Conservation (phyloP, 2,329 filamentous ascomycete genomes). For the Lecanicillium sp. region DNA sequence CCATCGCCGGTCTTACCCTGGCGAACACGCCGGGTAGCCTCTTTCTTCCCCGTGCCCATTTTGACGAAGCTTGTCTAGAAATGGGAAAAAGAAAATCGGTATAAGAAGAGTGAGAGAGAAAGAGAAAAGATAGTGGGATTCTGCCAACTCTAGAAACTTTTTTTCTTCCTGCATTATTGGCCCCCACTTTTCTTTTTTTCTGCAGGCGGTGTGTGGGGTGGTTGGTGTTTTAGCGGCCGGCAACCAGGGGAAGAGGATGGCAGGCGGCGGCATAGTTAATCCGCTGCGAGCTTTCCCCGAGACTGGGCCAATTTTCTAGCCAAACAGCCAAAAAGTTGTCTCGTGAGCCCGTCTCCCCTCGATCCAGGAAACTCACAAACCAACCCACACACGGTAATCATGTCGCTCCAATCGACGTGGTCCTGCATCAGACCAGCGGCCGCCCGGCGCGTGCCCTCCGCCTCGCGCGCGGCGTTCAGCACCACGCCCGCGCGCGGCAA, state of each 20-base stretch:
- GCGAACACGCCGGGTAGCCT: conserved; percentile 72
- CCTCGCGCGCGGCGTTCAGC: conserved; percentile 28
- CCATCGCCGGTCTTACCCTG: conserved; percentile 82
- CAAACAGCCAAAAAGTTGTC: background rate
- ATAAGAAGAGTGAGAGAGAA: conserved; percentile 5
- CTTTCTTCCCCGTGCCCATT: conserved; percentile 93
- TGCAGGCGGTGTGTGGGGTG: conserved; percentile 12
- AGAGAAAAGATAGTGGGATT: background rate
- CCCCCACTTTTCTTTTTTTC: conserved; percentile 11
- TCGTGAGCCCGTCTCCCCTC: background rate
- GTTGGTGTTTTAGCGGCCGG: background rate
- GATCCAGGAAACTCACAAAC: background rate
- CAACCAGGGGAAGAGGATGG: background rate
- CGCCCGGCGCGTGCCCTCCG: conserved; percentile 21
- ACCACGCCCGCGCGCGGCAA: conserved; percentile 36
- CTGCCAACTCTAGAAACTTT: conserved; percentile 7
- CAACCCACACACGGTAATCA: conserved; percentile 18
- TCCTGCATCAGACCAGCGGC: conserved; percentile 23
- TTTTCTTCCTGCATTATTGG: background rate
- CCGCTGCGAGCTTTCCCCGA: background rate
- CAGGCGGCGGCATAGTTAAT: conserved; percentile 8
- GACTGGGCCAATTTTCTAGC: conserved; percentile 2
- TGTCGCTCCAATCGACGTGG: conserved; percentile 23
- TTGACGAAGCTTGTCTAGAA: conserved; percentile 16
- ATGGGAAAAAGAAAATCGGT: background rate